A percentile compares a stretch with the other conserved stretches of the same genome.
Evolutionary conservation across 2,329 filamentous ascomycete genomes (phyloP).

Genomic region (Elsinoe fawcettii): DNA sequence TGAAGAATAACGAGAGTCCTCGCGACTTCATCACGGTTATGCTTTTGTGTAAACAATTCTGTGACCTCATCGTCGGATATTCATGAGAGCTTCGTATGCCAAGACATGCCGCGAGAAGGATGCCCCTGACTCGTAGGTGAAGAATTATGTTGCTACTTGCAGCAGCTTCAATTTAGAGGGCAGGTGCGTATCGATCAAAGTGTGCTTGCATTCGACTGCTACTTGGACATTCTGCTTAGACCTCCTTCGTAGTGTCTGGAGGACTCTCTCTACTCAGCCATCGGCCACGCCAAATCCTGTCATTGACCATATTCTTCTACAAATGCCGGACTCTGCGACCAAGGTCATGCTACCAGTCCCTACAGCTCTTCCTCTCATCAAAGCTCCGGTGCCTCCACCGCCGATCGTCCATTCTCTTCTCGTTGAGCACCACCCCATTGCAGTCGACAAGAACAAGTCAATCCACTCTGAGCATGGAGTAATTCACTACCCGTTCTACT

Average conservation of each 20-base stretch:
- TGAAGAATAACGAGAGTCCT: neutral
- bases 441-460: slow-evolving; percentile 22
- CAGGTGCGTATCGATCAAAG: neutral
- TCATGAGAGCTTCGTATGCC: neutral
- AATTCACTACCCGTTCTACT: slow-evolving; percentile 23
- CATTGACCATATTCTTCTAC: slow-evolving; percentile 1
- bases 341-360: slow-evolving; percentile 15
- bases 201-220: neutral
- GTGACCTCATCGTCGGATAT: neutral
- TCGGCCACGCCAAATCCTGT: neutral
- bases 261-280: neutral
- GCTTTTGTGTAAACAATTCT: neutral
- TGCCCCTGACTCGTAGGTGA: neutral
- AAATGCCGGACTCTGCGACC: slow-evolving; percentile 3
- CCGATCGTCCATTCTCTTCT: slow-evolving; percentile 17
- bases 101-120: neutral
- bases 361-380: neutral
- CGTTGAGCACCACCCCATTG: slow-evolving; percentile 18
- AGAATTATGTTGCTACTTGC: neutral
- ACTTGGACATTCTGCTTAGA: neutral
- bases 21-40: neutral
- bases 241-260: neutral
- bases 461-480: slow-evolving; percentile 23
- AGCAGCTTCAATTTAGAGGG: neutral
- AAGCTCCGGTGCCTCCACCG: slow-evolving; percentile 17